A percentile compares a stretch with the other conserved stretches of the same genome.
These are phyloP conservation scores for Aspergillus egyptiacus DNA, from an alignment of 495 filamentous ascomycete genomes.

Conservation along the genomic window DNA sequence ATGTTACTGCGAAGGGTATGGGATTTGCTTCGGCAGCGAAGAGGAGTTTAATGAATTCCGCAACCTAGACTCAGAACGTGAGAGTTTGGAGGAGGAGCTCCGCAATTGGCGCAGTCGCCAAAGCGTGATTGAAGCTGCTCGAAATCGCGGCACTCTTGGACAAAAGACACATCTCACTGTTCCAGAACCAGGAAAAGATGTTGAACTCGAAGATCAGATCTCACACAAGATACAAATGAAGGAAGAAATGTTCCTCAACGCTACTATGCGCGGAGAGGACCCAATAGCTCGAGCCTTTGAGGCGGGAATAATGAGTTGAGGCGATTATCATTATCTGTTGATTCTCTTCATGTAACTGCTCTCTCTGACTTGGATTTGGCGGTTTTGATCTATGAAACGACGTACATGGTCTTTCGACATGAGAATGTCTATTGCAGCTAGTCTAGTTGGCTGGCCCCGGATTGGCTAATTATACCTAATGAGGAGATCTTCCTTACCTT, in stretches of 20 bases:
- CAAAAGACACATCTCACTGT: constrained; percentile 28
- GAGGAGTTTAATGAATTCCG: constrained; percentile 46
- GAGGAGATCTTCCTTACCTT: no score
- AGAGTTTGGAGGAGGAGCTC: constrained; percentile 42
- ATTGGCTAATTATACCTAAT: background rate
- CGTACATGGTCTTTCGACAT: background rate
- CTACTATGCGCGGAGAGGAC: constrained; percentile 47
- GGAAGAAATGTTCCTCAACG: constrained; percentile 30
- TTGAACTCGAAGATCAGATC: constrained; percentile 23
- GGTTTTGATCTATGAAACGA: background rate
- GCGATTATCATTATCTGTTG: constrained; percentile 2
- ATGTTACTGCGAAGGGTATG: constrained; percentile 74
- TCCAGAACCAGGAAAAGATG: constrained; percentile 34
- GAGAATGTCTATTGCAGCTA: background rate
- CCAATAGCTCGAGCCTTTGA: constrained; percentile 47
- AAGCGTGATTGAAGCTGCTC: constrained; percentile 30
- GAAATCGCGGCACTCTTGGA: constrained; percentile 25
- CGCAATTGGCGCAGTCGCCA: constrained; percentile 39
- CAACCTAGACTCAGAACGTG: constrained; percentile 33
- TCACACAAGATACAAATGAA: constrained; percentile 31
- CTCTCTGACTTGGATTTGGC: background rate
- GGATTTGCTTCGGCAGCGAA: constrained; percentile 66
- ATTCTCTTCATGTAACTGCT: constrained; percentile 1
- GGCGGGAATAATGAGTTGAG: constrained; percentile 31
- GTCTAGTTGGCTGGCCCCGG: constrained; percentile 14